A percentile compares a stretch with the other conserved stretches of the same genome.
Conservation (phyloP, 345 rosid species). For the Ricinus communis region DNA sequence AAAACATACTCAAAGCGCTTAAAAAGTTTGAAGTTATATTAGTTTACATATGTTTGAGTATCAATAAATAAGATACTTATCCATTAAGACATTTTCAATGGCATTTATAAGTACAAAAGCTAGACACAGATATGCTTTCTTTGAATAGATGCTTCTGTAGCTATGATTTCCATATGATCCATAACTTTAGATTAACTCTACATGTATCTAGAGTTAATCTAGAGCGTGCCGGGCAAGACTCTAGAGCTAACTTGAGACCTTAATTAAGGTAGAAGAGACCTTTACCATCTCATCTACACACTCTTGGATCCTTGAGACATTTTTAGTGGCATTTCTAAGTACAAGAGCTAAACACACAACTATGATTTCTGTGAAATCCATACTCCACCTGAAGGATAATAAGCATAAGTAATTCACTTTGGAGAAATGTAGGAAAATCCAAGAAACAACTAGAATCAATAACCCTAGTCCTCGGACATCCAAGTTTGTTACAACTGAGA, state of each 20-base stretch:
- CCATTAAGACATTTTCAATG: neutral
- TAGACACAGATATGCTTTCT: too few species aligned
- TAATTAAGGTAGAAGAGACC: too few species aligned
- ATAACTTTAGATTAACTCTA: too few species aligned
- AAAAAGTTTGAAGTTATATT: neutral
- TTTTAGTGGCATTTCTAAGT: neutral
- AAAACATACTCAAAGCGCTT: neutral
- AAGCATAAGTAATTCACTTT: neutral
- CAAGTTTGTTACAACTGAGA: neutral
- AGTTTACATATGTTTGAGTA: neutral
- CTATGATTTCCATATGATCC: too few species aligned
- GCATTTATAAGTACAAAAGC: neutral
- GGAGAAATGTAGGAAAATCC: neutral
- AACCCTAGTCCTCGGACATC: neutral
- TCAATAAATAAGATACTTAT: neutral
- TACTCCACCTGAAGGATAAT: neutral
- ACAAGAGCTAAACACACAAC: neutral
- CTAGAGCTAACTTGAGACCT: too few species aligned
- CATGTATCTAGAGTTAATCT: too few species aligned
- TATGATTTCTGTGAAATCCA: neutral
- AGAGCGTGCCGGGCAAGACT: too few species aligned
- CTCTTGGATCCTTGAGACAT: too few species aligned
- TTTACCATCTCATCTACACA: too few species aligned
- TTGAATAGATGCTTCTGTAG: too few species aligned
- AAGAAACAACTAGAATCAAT: neutral